Conservation (phyloP, 2,329 filamentous ascomycete genomes). For the Ilyonectria destructans region DNA sequence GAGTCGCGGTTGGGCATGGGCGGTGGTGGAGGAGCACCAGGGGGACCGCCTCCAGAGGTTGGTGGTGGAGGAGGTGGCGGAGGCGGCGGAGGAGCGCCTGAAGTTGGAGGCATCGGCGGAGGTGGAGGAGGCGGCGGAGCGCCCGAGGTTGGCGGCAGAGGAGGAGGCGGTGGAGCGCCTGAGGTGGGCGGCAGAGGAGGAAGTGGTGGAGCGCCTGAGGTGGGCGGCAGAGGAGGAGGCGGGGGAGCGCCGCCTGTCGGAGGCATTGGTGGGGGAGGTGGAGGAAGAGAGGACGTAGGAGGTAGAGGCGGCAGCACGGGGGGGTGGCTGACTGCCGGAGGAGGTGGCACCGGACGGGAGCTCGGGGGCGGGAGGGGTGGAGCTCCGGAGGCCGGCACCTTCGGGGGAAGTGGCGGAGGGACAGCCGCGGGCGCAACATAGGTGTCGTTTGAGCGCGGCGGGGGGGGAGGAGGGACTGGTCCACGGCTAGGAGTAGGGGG, state of each 20-base stretch:
- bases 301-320: constrained; percentile 54
- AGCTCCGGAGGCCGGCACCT: constrained; percentile 61
- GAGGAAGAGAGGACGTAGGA: constrained; percentile 49
- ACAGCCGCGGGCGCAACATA: constrained; percentile 52
- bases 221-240: constrained; percentile 54
- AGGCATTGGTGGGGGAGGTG: constrained; percentile 63
- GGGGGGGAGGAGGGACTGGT: constrained; percentile 80
- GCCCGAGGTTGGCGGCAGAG: constrained; percentile 54
- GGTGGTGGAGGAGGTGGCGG: constrained; percentile 48
- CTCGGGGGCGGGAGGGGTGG: constrained; percentile 68
- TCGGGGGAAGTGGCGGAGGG: constrained; percentile 65
- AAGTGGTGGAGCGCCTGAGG: constrained; percentile 56
- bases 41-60: constrained; percentile 42
- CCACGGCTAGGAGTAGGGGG: constrained; percentile 84
- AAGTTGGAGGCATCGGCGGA: constrained; percentile 57
- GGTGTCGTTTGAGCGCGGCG: constrained; percentile 60
- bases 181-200: constrained; percentile 55
- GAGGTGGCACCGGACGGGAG: constrained; percentile 68
- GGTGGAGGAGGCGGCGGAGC: constrained; percentile 49
- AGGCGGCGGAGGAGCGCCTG: constrained; percentile 45
- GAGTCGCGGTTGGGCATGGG: constrained; percentile 73
- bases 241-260: constrained; percentile 55
- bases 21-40: constrained; percentile 66
- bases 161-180: constrained; percentile 60
- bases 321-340: constrained; percentile 61